Base-by-base conservation (phyloP, 768 basidiomycete genomes). In the Coprinellus aureogranulatus region DNA sequence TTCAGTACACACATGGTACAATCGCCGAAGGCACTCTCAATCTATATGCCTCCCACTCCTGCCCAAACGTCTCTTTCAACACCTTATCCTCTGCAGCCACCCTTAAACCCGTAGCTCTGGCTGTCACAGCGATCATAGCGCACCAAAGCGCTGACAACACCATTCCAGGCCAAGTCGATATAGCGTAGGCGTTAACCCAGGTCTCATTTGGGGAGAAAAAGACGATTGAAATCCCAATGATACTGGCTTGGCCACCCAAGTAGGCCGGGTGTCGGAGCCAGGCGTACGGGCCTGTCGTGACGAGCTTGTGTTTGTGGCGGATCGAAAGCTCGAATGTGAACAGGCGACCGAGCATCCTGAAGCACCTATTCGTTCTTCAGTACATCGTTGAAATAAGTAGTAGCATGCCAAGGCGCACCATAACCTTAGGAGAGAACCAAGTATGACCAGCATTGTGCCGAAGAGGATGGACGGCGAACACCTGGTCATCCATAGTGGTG, bases 271-370 rank as follows among this genome's bases (percentile, higher is more conserved):
- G 78, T 41, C 78, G 72, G 9, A 77, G 73, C 68, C 72, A 72
- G n/a, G 75, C 65, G 49, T 79, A 79, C 1, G 77, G 78, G 0
- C 77, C 77, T n/a, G 68, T 61, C 1, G 73, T 78, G 54, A 79
- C 65, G 42, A 79, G 72, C 54, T 70, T 65, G 60, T 79, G 78
- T 54, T 73, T 67, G 0, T 69, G 70, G 9, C 70, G 73, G 40
- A 78, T 73, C 37, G 73, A 72, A 34, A 78, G 72, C 48, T 78
- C 75, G 55, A 78, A 78, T 0, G 77, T 79, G 64, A 77, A 79
- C n/a, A 77, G 62, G 2, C 67, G 67, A 4, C 75, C 75, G 4
- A 79, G 71, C 8, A 71, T 67, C 53, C 65, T 70, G 62, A 74
- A 77, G 57, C 76, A 77, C 73, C 74, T 76, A 50, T 51, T 45